Percentiles rank a stretch among this genome's conserved stretches.
These are phyloP conservation scores for Erucastrum elatum DNA, from an alignment of 345 rosid species.

Conservation along the genomic window DNA sequence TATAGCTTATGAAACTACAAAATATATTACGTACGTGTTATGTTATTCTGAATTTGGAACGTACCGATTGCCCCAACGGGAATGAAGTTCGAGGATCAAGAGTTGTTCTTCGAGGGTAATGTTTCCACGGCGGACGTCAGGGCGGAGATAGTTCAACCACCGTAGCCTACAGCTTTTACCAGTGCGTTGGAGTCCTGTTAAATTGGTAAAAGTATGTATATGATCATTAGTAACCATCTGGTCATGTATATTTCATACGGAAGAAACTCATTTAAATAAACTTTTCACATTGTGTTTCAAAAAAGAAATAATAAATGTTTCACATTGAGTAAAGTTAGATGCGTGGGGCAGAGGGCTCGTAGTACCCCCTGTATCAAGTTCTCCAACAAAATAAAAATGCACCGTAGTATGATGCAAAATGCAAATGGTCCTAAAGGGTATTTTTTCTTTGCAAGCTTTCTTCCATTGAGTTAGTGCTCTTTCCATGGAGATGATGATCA, in stretches of 20 bases:
- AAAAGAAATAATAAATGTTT: constrained; percentile 4
- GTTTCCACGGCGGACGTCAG: constrained; percentile 91
- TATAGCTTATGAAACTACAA: not conserved
- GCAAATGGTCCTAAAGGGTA: constrained; percentile 36
- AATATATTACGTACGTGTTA: not conserved
- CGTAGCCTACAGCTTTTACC: constrained; percentile 94
- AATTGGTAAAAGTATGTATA: constrained; percentile 14
- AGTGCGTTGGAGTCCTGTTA: constrained; percentile 79
- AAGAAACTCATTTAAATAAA: constrained; percentile 29
- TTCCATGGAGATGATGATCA: constrained; percentile 39
- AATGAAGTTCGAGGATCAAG: constrained; percentile 88
- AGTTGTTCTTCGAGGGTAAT: constrained; percentile 88
- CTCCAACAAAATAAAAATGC: not conserved
- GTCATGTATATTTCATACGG: constrained; percentile 31
- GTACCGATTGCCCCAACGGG: constrained; percentile 94
- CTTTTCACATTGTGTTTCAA: constrained; percentile 2
- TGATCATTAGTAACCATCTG: not conserved
- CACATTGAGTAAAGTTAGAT: constrained; percentile 29
- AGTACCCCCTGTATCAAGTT: not conserved
- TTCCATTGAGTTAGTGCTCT: constrained; percentile 46
- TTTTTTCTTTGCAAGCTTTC: constrained; percentile 39
- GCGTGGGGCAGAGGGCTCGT: no score
- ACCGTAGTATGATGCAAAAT: constrained; percentile 34
- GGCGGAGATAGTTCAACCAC: constrained; percentile 95
- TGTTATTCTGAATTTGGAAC: not conserved